These are phyloP conservation scores for Umbelopsis ramanniana DNA, from an alignment of 192 early-diverging fungal species.

Conservation along the genomic window DNA sequence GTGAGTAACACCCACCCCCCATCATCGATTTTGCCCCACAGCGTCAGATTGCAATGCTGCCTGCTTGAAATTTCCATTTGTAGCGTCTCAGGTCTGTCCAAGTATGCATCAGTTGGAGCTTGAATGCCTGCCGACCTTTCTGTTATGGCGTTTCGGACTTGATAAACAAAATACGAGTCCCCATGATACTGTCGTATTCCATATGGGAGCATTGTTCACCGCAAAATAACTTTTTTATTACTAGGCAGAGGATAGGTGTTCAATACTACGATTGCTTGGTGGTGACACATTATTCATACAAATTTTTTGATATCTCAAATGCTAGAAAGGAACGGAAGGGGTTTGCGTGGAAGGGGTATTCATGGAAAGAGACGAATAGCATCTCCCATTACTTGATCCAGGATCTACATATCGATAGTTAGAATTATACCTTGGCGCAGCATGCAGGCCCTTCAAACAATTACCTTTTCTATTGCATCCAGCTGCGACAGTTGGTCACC, in stretches of 20 bases:
- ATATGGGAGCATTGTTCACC: no score
- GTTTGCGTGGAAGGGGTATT: background rate
- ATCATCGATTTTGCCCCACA: background rate
- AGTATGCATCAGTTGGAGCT: background rate
- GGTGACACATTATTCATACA: background rate
- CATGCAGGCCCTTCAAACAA: constrained; percentile 4
- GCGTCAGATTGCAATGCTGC: background rate
- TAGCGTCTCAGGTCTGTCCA: background rate
- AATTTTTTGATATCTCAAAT: background rate
- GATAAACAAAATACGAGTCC: background rate
- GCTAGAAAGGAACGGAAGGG: background rate
- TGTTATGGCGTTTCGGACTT: background rate
- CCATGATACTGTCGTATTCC: no score
- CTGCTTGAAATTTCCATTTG: background rate
- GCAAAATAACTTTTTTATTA: no score
- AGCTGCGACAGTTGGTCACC: constrained; percentile 5
- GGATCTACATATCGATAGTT: constrained; percentile 29
- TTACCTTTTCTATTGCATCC: constrained; percentile 34
- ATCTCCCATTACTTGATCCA: constrained; percentile 44
- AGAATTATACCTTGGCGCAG: background rate
- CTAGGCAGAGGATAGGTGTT: no score
- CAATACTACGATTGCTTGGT: no score
- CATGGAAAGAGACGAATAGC: constrained; percentile 36
- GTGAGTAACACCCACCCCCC: background rate
- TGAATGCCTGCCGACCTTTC: background rate